These are phyloP conservation scores for Dendrobium officinale DNA, from an alignment of 106 monocot genomes.

Conservation along the genomic window DNA sequence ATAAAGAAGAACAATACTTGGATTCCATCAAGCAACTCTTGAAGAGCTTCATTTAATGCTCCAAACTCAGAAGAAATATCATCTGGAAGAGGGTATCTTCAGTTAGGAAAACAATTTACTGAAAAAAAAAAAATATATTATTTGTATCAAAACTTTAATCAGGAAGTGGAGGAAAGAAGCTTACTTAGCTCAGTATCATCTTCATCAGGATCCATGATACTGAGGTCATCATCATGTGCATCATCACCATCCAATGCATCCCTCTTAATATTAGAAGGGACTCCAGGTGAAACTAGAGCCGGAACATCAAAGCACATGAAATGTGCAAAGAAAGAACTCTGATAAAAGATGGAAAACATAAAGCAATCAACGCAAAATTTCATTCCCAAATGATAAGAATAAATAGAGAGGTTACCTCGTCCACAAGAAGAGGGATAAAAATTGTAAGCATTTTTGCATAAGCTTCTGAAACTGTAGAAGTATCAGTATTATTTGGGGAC, in stretches of 20 bases:
- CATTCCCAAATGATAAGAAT: background rate
- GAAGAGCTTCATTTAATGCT: slow-evolving; percentile 92
- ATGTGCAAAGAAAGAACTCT: slow-evolving; percentile 99
- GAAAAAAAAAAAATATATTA: background rate
- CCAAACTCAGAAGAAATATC: slow-evolving; percentile 58
- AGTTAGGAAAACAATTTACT: slow-evolving; percentile 4
- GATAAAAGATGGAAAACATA: slow-evolving; percentile 3
- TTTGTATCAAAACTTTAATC: background rate
- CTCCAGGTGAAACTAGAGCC: slow-evolving; percentile 55
- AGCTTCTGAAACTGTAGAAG: slow-evolving; percentile 93
- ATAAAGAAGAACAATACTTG: slow-evolving; percentile 47
- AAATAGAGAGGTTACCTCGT: slow-evolving; percentile 61
- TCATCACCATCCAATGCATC: slow-evolving; percentile 29
- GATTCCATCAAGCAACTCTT: slow-evolving; percentile 95
- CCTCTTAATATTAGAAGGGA: slow-evolving; percentile 35
- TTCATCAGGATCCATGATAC: slow-evolving; percentile 83
- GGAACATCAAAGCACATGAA: slow-evolving; percentile 99
- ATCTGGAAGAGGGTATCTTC: slow-evolving; percentile 21
- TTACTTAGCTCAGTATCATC: slow-evolving; percentile 62
- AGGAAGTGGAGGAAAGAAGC: slow-evolving; percentile 13
- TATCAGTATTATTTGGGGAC: slow-evolving; percentile 57
- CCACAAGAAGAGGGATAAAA: slow-evolving; percentile 98
- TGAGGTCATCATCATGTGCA: slow-evolving; percentile 62
- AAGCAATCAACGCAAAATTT: slow-evolving; percentile 1
- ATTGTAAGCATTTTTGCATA: slow-evolving; percentile 99